These are phyloP conservation scores for Haplosporangium sp. DNA, from an alignment of 371 early-diverging fungal species.

Conservation along the genomic window DNA sequence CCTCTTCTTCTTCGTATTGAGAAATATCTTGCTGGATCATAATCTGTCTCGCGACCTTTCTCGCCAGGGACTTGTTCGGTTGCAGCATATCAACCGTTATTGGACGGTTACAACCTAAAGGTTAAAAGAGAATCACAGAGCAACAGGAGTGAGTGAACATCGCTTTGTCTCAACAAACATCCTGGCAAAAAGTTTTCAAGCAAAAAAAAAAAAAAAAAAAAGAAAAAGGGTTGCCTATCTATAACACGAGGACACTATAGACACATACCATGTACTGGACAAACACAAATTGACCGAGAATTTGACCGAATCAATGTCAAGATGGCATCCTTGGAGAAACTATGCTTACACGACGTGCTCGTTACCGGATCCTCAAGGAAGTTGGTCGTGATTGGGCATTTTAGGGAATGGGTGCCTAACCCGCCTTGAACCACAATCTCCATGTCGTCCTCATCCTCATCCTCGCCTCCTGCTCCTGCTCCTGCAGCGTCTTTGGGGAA, in stretches of 20 bases:
- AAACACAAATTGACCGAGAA: conserved; percentile 5
- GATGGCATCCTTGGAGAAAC: conserved; percentile 43
- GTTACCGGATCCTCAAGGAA: conserved; percentile 49
- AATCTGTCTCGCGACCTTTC: conserved; percentile 41
- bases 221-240: not conserved
- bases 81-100: conserved; percentile 29
- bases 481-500: conserved; percentile 19
- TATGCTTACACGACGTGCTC: conserved; percentile 48
- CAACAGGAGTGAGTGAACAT: not conserved
- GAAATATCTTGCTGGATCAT: conserved; percentile 32
- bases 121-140: not conserved
- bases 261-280: conserved; percentile 51
- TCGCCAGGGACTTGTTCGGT: conserved; percentile 44
- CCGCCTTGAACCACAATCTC: conserved; percentile 39
- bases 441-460: conserved; percentile 49
- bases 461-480: conserved; percentile 15
- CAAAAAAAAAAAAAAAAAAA: not conserved
- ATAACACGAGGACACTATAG: not conserved
- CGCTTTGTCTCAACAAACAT: no score
- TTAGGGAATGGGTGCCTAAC: conserved; percentile 16
- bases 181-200: not conserved
- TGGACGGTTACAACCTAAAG: conserved; percentile 40
- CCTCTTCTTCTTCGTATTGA: conserved; percentile 33
- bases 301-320: conserved; percentile 20
- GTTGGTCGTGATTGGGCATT: conserved; percentile 50